These are phyloP conservation scores for Exsudoporus floridanus DNA, from an alignment of 1,284 basidiomycete species.

Conservation along the genomic window DNA sequence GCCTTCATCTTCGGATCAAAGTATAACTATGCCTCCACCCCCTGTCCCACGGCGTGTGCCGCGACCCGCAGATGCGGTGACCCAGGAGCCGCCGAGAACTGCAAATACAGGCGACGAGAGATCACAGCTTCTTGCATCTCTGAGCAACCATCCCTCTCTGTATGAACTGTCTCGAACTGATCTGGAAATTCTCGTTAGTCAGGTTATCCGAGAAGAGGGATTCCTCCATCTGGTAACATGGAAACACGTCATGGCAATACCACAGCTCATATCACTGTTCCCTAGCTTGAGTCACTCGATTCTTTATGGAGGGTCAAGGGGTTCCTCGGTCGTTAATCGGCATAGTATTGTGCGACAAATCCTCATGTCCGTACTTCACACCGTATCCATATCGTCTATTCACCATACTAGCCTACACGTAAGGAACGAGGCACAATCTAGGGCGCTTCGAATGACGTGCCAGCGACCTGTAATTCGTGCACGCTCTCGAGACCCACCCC, in stretches of 20 bases:
- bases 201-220: conserved; percentile 58
- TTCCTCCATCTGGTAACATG: conserved; percentile 47
- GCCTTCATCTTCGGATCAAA: conserved; percentile 26
- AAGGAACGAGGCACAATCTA: conserved; percentile 6
- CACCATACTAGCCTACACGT: background rate
- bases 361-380: conserved; percentile 1
- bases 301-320: conserved; percentile 42
- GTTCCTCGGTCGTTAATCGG: conserved; percentile 30
- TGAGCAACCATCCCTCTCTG: conserved; percentile 43
- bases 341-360: background rate
- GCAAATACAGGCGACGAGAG: conserved; percentile 9
- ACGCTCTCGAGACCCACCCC: conserved; percentile 63
- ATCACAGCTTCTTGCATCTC: conserved; percentile 35
- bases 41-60: conserved; percentile 16
- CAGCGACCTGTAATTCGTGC: conserved; percentile 57
- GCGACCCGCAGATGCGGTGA: conserved; percentile 1
- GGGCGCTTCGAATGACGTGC: conserved; percentile 35
- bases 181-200: conserved; percentile 49
- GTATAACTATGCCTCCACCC: conserved; percentile 30
- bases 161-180: conserved; percentile 47
- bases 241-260: background rate
- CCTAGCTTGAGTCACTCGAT: conserved; percentile 43
- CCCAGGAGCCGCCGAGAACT: conserved; percentile 3
- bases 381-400: background rate
- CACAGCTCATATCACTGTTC: conserved; percentile 19